phyloP scores from a whole-genome alignment of 306 rosid genomes.

The Citrullus mucosospermus region DNA sequence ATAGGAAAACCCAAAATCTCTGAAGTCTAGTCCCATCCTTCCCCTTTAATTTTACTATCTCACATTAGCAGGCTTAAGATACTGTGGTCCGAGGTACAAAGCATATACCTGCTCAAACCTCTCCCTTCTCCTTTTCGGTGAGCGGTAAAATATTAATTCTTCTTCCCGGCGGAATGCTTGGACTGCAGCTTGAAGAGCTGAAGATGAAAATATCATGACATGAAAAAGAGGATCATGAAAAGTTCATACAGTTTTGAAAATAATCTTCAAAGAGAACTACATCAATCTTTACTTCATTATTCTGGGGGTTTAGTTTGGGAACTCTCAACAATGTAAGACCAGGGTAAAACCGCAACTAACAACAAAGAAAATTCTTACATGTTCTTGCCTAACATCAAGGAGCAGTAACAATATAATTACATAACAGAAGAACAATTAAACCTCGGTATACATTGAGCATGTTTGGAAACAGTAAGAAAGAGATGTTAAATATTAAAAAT shows the following conservation, averaged over 20 bases:
- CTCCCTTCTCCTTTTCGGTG: conserved; percentile 76
- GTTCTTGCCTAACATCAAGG: background rate
- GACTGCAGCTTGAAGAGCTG: conserved; percentile 91
- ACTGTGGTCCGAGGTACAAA: background rate
- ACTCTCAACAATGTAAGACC: background rate
- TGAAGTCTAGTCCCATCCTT: background rate
- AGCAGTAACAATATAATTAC: background rate
- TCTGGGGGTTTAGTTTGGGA: background rate
- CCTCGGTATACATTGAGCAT: background rate
- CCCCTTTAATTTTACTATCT: background rate
- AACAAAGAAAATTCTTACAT: background rate
- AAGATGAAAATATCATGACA: conserved; percentile 14
- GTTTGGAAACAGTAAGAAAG: background rate
- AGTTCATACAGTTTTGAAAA: background rate
- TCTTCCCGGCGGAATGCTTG: conserved; percentile 88
- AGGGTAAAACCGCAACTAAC: background rate
- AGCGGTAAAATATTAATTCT: conserved; percentile 58
- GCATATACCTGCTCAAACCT: conserved; percentile 71
- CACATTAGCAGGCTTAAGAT: background rate
- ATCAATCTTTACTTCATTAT: background rate
- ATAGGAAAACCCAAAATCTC: background rate
- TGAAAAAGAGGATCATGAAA: background rate
- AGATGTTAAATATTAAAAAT: background rate
- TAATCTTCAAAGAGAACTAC: background rate
- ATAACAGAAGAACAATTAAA: background rate